phyloP scores from a whole-genome alignment of 1,284 basidiomycete species.

The Dichomitus squalens region DNA sequence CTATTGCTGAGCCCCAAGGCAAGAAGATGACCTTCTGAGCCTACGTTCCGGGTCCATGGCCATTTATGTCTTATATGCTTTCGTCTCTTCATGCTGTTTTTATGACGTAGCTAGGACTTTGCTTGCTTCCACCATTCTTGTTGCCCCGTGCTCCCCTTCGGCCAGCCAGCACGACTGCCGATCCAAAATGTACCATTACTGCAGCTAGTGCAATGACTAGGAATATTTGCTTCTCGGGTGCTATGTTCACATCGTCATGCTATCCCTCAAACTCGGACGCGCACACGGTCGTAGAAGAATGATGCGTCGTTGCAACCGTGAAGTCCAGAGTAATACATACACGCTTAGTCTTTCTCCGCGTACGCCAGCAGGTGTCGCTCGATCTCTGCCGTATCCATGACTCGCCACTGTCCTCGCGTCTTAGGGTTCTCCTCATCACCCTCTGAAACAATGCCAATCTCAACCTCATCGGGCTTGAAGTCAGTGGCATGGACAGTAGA shows the following conservation, averaged over 20 bases:
- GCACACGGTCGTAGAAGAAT: background rate
- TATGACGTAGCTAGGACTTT: slow-evolving; percentile 15
- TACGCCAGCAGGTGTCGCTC: slow-evolving; percentile 87
- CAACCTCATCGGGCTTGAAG: slow-evolving; percentile 90
- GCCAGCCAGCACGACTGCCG: background rate
- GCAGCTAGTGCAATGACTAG: background rate
- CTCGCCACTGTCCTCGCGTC: slow-evolving; percentile 77
- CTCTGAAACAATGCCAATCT: slow-evolving; percentile 82
- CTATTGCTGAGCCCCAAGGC: slow-evolving; percentile 74
- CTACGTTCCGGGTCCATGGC: background rate
- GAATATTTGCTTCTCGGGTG: background rate
- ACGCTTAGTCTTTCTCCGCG: slow-evolving; percentile 84
- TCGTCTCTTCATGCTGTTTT: slow-evolving; percentile 12
- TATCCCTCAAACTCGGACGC: background rate
- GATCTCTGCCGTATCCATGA: slow-evolving; percentile 83
- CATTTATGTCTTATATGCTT: slow-evolving; percentile 14
- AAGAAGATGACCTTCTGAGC: slow-evolving; percentile 76
- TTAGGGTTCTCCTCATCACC: slow-evolving; percentile 68
- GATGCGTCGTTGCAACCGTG: background rate
- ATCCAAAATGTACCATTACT: slow-evolving; percentile 1
- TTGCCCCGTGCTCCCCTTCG: background rate
- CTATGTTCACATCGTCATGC: background rate
- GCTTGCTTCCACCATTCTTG: too few relatives aligned
- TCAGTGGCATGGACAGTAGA: slow-evolving; percentile 94
- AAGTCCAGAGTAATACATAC: slow-evolving; percentile 23